Evolutionary conservation across 805 yeast genomes (phyloP), one percentile per base, ranked within the genome.

Genomic region (Teunomyces pallodes): DNA sequence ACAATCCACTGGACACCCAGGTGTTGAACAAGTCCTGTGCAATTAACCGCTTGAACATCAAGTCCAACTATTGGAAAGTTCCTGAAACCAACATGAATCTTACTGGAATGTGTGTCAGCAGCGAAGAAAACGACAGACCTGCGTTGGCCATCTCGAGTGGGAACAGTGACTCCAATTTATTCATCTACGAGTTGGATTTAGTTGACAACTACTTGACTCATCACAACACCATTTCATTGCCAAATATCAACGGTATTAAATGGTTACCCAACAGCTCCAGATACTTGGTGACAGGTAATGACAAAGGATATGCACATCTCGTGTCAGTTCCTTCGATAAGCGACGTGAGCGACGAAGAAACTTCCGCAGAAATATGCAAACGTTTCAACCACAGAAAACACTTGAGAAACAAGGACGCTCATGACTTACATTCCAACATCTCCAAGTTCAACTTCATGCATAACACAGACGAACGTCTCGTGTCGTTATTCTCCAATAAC

Each of bases 301-400:
- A 76, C 45, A 80, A 81, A 49, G 97, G 97, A 1, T 69, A 78
- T 46, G 88, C 83, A 0, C 88, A 91, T 64, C 63, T 90, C 50
- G 80, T 88, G 3, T 71, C 85, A 13, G 74, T 90, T 7, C 94
- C 96, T 1, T 78, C 75, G 42, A 67, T 80, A 6, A 13, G 41
- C 1, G 56, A 48, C 8, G 55, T 45, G 13, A 54, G 47, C 27
- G 70, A 67, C 4, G 75, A 58, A 2, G 62, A 67, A 17, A 62
- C 75, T 20, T 71, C 77, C 47, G 96, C 97, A 0, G 89, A 83
- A 61, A 85, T 90, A 16, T 69, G 86, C 52, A 86, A 83, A 61
- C 72, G 95, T 33, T 90, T 84, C 70, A 88, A 88, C 64, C 97
- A 90, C 67, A 70, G 77, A 44, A 84, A 83, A 55, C 90, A 84